These are phyloP conservation scores for Nicotiana attenuata DNA, from an alignment of 257 asterid species.

Conservation along the genomic window DNA sequence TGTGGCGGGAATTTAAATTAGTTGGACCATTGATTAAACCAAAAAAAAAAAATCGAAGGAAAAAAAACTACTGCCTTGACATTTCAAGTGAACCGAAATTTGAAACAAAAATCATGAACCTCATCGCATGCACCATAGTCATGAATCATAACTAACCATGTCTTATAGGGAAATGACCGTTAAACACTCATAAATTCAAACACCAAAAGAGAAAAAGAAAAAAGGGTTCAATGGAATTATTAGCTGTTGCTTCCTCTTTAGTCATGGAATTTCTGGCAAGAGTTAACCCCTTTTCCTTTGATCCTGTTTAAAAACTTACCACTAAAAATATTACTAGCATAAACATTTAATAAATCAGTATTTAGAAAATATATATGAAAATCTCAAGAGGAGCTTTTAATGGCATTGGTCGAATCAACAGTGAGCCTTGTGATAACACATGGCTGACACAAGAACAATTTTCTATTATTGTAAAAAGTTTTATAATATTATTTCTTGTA, in stretches of 20 bases:
- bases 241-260: background rate
- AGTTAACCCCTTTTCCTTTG: background rate
- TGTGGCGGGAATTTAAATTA: too few relatives aligned
- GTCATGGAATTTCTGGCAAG: background rate
- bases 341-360: background rate
- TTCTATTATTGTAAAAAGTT: background rate
- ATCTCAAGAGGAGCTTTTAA: background rate
- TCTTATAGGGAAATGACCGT: background rate
- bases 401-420: background rate
- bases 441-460: background rate
- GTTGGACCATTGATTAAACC: too few relatives aligned
- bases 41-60: too few relatives aligned
- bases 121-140: too few relatives aligned
- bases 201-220: background rate
- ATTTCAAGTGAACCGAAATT: too few relatives aligned
- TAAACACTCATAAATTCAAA: background rate
- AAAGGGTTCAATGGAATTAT: background rate
- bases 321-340: background rate
- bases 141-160: background rate
- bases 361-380: background rate
- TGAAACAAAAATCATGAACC: too few relatives aligned
- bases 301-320: background rate
- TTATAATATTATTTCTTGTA: background rate
- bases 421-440: background rate
- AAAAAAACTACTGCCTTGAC: too few relatives aligned